These are phyloP conservation scores for Middelhovenomyces tepae DNA, from an alignment of 805 yeast genomes.

Conservation along the genomic window DNA sequence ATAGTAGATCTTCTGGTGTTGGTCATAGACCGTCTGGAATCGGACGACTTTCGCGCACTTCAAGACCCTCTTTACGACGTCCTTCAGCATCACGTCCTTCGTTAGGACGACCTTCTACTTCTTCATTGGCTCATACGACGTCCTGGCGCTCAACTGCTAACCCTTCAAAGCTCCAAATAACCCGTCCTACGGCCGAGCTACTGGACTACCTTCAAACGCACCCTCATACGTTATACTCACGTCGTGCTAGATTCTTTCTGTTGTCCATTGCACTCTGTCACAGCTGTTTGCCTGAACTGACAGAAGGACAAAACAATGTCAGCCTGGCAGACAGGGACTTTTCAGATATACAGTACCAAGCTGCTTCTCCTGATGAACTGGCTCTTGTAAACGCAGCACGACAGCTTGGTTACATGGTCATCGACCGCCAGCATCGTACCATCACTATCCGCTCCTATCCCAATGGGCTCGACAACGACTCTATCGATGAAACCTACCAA, in stretches of 20 bases:
- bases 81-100: constrained; percentile 17
- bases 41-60: constrained; percentile 2
- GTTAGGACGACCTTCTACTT: constrained; percentile 52
- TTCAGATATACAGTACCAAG: constrained; percentile 59
- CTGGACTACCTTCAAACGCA: constrained; percentile 59
- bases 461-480: constrained; percentile 58
- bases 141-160: constrained; percentile 43
- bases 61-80: neutral
- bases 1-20: constrained; percentile 6
- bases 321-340: no score
- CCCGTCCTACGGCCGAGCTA: constrained; percentile 55
- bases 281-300: constrained; percentile 61
- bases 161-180: constrained; percentile 33
- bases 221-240: constrained; percentile 63
- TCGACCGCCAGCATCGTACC: constrained; percentile 51
- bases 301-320: constrained; percentile 18
- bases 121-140: constrained; percentile 30
- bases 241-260: constrained; percentile 69
- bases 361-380: constrained; percentile 93
- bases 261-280: constrained; percentile 82
- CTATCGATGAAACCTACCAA: constrained; percentile 60
- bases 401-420: constrained; percentile 85
- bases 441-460: constrained; percentile 75
- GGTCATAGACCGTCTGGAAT: constrained; percentile 8
- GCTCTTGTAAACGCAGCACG: constrained; percentile 92